Base-by-base conservation (phyloP, 805 yeast genomes). In the Torulaspora franciscae region DNA sequence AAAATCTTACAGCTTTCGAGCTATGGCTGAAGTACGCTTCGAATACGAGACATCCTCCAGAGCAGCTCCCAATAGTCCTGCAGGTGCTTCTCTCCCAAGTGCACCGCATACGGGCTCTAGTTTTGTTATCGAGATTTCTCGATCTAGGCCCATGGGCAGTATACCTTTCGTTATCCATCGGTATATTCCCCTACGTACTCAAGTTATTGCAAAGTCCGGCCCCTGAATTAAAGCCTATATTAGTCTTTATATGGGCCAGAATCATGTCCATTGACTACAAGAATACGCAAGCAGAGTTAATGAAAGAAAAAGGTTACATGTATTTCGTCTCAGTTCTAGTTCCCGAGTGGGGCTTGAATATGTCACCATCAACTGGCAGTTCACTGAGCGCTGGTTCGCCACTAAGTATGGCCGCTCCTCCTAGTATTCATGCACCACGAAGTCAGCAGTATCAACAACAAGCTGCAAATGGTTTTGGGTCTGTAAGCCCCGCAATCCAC, bases 61-160 rank as follows among this genome's bases (percentile, higher is more conserved):
- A 91, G 58, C 99, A 93, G 65, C 69, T 93, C 11, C 97, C 99
- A 0, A 87, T 93, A 30, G 95, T 93, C 6, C 68, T 93, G 11
- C 99, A 93, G 63, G 97, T 93, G 7, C 71, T 93, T 27, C 68
- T 93, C 28, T 90, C 97, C 0, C 99, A 95, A 61, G 95, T 89
- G 0, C 98, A 93, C 66, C 76, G 99, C 49, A 75, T 91, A 11
- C 69, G 98, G 24, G 98, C 99, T 0, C 70, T 93, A 42, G 85
- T 86, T 29, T 63, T 93, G 45, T 71, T 93, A 9, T 83, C 95
- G 3, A 78, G 86, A 55, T 93, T 91, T 61, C 71, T 93, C 34
- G 99, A 93, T 64, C 68, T 93, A 29, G 99, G 99, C 0, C 96
- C 99, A 0, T 88, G 96, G 95, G 98, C 99, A 0, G 98, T 93